Conservation (phyloP, 495 filamentous ascomycete species). For the Apodospora peruviana region DNA sequence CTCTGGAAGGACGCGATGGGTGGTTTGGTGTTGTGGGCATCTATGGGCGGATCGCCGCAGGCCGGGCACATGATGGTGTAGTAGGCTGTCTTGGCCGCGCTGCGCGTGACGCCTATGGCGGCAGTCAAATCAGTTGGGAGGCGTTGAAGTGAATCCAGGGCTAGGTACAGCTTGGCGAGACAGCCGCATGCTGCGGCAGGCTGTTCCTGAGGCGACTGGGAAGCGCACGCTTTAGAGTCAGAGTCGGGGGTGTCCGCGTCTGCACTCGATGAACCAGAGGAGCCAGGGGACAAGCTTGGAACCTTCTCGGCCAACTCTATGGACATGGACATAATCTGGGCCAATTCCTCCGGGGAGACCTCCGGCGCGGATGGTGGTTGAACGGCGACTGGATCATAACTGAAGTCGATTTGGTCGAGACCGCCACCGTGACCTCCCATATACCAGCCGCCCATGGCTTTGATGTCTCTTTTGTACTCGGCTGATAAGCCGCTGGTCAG, state of each 20-base stretch:
- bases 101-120: slow-evolving; percentile 52
- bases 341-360: slow-evolving; percentile 12
- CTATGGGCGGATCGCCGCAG: slow-evolving; percentile 44
- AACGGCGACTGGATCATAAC: not conserved
- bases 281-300: slow-evolving; percentile 15
- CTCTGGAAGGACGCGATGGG: slow-evolving; percentile 50
- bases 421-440: not conserved
- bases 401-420: slow-evolving; percentile 17
- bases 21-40: slow-evolving; percentile 10
- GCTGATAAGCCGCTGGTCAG: no score
- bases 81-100: slow-evolving; percentile 50
- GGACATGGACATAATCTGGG: not conserved
- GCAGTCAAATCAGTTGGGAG: slow-evolving; percentile 34
- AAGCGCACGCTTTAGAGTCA: not conserved
- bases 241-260: slow-evolving; percentile 2
- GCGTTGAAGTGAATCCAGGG: slow-evolving; percentile 40
- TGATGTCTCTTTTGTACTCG: not conserved
- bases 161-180: slow-evolving; percentile 35
- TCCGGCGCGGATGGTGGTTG: not conserved
- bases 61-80: slow-evolving; percentile 53
- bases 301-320: slow-evolving; percentile 4
- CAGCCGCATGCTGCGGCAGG: no score
- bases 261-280: slow-evolving; percentile 5
- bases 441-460: not conserved
- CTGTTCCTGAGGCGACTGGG: not conserved